Base-by-base conservation (phyloP, 2,329 filamentous ascomycete genomes). In the Fusarium buharicum region DNA sequence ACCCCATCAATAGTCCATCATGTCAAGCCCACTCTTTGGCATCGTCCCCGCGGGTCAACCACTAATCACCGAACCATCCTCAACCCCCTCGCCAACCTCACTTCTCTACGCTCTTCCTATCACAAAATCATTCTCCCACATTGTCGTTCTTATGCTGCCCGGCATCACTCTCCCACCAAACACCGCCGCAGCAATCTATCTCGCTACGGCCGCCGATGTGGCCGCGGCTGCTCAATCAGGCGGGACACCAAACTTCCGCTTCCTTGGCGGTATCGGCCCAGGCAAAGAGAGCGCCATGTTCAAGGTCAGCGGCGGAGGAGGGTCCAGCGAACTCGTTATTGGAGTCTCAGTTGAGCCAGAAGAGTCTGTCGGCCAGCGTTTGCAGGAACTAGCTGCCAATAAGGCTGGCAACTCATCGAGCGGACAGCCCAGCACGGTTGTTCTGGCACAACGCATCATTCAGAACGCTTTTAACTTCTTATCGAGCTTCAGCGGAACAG, bases 381-480 rank as follows among this genome's bases (percentile, higher is more conserved):
- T 97, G 52, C 84, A 87, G 24, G 81, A 85, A 50, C 77, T 92
- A 22, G 81, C 72, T 14, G 70, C 72, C 18, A 69, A 38, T 38
- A 78, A 76, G 56, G 43, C 61, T 9, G 39, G 17, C n/a, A 55
- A 31, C 30, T 17, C 59, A 12, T 47, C 73, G 60, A 59, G 70
- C 57, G 70, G 74, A 24, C 77, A 79, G 41, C 81, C 87, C 2
- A 82, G 85, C n/a, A 95, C 92, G 1, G 87, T 91, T 64, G 80
- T 92, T 3, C 82, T 99, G 20, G 95, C 95, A 27, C 93, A 98
- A 77, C 83, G 92, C 63, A 97, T 99, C 69, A 98, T 99, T 70
- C 90, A 92, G 70, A 97, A 97, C 76, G 95, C 94, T 13, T 99
- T 98, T 77, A 97, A 99, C 77, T 98, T 97, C 75, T 81, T 99